Evolutionary conservation across 2,329 filamentous ascomycete genomes (phyloP).

Genomic region (Xylariomycetidae sp.): DNA sequence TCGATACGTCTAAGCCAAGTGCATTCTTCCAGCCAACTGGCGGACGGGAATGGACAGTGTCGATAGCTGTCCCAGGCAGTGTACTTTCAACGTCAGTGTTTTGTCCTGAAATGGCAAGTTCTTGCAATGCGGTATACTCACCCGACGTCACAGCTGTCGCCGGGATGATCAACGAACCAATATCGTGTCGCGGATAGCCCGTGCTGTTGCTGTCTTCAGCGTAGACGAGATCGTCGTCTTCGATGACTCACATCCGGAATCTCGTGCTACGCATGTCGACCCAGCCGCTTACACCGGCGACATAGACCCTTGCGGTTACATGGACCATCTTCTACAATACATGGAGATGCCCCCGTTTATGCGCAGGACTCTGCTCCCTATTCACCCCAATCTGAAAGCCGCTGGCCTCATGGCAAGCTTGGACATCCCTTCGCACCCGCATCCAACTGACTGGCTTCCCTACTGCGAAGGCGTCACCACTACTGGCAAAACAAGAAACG

Average conservation of each 20-base stretch:
- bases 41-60: slow-evolving; percentile 67
- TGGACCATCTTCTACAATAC: slow-evolving; percentile 72
- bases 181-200: slow-evolving; percentile 68
- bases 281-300: slow-evolving; percentile 58
- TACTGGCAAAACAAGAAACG: slow-evolving; percentile 33
- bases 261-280: slow-evolving; percentile 42
- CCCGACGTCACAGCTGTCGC: slow-evolving; percentile 47
- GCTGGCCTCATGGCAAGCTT: slow-evolving; percentile 70
- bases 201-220: slow-evolving; percentile 74
- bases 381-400: slow-evolving; percentile 70
- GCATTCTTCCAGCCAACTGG: slow-evolving; percentile 60
- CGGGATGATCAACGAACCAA: slow-evolving; percentile 71
- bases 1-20: slow-evolving; percentile 60
- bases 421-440: slow-evolving; percentile 80
- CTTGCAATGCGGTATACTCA: too few relatives aligned
- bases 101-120: too few relatives aligned
- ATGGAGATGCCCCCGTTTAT: slow-evolving; percentile 82
- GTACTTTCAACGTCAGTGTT: slow-evolving; percentile 62
- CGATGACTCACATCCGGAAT: slow-evolving; percentile 55
- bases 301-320: slow-evolving; percentile 71
- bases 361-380: slow-evolving; percentile 65
- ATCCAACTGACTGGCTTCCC: slow-evolving; percentile 68
- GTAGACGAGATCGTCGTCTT: slow-evolving; percentile 81
- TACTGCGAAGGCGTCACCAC: slow-evolving; percentile 74
- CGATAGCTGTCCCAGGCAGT: slow-evolving; percentile 71